Conservation (phyloP, 2,329 filamentous ascomycete species). For the Phoma herbarum region DNA sequence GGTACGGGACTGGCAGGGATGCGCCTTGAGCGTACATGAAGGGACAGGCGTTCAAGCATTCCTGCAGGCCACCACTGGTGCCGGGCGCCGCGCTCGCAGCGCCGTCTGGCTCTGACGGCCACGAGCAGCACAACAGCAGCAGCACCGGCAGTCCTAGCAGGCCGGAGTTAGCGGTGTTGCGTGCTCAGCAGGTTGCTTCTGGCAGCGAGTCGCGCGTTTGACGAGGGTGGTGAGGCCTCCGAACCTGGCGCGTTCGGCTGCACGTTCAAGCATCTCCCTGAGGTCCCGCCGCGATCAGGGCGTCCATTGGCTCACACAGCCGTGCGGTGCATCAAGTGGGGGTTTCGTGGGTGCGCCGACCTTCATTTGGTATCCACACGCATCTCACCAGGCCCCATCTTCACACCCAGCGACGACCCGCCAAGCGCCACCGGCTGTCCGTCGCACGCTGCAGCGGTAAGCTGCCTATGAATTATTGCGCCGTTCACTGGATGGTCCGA, state of each 20-base stretch:
- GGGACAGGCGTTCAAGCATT: conserved; percentile 17
- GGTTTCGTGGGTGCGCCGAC: conserved; percentile 34
- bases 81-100: conserved; percentile 1
- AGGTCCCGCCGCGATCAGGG: conserved; percentile 16
- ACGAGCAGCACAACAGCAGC: not conserved
- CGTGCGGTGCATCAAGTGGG: conserved; percentile 24
- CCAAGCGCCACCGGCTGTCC: conserved; percentile 34
- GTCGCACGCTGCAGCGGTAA: conserved; percentile 35
- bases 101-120: not conserved
- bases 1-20: conserved; percentile 20
- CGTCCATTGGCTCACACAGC: conserved; percentile 23
- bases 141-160: not conserved
- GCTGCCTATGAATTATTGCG: conserved; percentile 34
- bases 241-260: conserved; percentile 24
- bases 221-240: conserved; percentile 20
- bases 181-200: conserved; percentile 4
- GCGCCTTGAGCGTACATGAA: conserved; percentile 6
- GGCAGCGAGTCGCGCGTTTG: conserved; percentile 15
- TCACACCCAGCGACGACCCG: conserved; percentile 27
- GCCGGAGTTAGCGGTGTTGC: conserved; percentile 1
- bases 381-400: conserved; percentile 25
- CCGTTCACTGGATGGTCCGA: conserved; percentile 34
- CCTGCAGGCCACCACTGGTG: conserved; percentile 3
- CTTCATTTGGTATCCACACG: conserved; percentile 17
- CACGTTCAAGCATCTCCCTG: conserved; percentile 27